Evolutionary conservation across 2,329 filamentous ascomycete species (phyloP), one percentile per base, ranked within the genome.

Genomic region (Ceratocystis eucalypticola): DNA sequence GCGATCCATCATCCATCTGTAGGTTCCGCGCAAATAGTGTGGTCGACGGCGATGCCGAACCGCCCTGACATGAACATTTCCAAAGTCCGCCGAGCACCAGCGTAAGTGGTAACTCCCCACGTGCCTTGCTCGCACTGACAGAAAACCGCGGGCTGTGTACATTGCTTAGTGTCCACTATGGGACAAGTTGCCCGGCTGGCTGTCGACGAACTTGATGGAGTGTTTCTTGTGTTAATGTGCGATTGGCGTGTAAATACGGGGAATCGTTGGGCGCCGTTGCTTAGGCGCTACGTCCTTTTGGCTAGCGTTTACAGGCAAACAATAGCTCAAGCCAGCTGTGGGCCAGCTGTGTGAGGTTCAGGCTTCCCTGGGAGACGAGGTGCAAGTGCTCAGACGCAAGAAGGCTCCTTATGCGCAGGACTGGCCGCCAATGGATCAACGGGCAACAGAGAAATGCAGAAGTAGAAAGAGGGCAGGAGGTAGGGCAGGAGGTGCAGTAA

Each of bases 241-340:
- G 86, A 91, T 74, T 80, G 88, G 22, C 80, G 88, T 66, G 86
- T 91, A 5, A 88, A 92, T 72, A 69, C 73, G n/a, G 88, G 88
- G 0, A 77, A 77, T 44, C 88, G 84, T 72, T 89, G 83, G 73
- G 82, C 80, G 68, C 87, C 88, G 12, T 79, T 89, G 7, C 91
- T 91, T 78, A 88, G 88, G 8, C 79, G 87, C 57, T 91, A 91
- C 75, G 86, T 80, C 30, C 6, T 33, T 33, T 0, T 90, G 89
- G 72, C 74, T 88, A 5, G 70, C 69, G 20, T 22, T 12, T n/a
- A 30, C 28, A n/a, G 45, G 30, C 44, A 25, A 12, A 41, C 22
- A 1, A 33, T 20, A 25, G 20, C 22, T 30, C 22, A 69, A 10
- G 69, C 69, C 6, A 70, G 71, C 25, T 53, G 30, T 30, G 6